Evolutionary conservation across 805 yeast genomes (phyloP).

Genomic region (Saccharomycopsis vini): DNA sequence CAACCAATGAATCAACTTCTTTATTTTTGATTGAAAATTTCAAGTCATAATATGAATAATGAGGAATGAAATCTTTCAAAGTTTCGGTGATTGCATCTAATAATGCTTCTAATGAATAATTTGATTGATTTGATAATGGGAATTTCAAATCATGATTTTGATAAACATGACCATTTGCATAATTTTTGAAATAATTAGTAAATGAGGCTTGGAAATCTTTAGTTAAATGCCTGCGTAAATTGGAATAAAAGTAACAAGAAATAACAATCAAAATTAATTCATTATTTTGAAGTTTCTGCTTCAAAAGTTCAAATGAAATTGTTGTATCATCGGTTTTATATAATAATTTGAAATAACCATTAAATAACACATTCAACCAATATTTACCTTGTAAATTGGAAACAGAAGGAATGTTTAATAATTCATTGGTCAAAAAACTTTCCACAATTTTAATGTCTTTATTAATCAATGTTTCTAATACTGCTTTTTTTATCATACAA

Average conservation of each 20-base stretch:
- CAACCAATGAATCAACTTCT: slow-evolving; percentile 1
- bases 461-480: not conserved
- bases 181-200: slow-evolving; percentile 1
- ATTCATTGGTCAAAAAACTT: not conserved
- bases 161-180: not conserved
- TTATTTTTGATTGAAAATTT: not conserved
- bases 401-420: slow-evolving; percentile 7
- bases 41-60: not conserved
- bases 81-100: not conserved
- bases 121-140: slow-evolving; percentile 9
- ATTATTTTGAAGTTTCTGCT: slow-evolving; percentile 2
- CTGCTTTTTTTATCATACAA: slow-evolving; percentile 7
- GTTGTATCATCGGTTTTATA: not conserved
- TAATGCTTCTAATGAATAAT: slow-evolving; percentile 7
- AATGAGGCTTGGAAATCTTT: slow-evolving; percentile 2
- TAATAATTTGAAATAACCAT: slow-evolving; percentile 4
- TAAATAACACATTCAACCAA: slow-evolving; percentile 13
- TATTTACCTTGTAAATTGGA: slow-evolving; percentile 13
- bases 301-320: slow-evolving; percentile 1
- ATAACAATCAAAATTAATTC: slow-evolving; percentile 6
- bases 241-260: slow-evolving; percentile 6
- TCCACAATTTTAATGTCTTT: not conserved
- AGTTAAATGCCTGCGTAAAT: slow-evolving; percentile 1
- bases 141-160: slow-evolving; percentile 5
- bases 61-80: not conserved